phyloP scores from a whole-genome alignment of 495 filamentous ascomycete genomes.

The Trichoderma orchidacearum region DNA sequence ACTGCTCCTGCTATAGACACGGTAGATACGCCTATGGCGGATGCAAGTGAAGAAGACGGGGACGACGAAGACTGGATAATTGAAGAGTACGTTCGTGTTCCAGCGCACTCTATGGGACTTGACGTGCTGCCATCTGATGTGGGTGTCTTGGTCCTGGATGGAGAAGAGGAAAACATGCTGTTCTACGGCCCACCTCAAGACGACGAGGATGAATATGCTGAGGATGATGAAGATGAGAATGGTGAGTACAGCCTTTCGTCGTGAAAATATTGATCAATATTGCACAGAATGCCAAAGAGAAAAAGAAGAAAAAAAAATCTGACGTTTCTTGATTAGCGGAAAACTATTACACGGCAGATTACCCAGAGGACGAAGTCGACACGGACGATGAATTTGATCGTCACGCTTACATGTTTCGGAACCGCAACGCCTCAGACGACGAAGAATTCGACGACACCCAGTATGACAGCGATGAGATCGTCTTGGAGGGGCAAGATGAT shows the following conservation, averaged over 20 bases:
- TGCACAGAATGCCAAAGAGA: not conserved
- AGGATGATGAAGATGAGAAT: conserved; percentile 44
- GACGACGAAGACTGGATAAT: conserved; percentile 37
- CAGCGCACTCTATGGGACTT: conserved; percentile 27
- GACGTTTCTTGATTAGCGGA: conserved; percentile 24
- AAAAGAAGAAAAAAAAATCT: conserved; percentile 2
- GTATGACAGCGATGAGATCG: conserved; percentile 12
- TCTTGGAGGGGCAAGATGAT: conserved; percentile 2
- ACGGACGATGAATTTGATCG: conserved; percentile 36
- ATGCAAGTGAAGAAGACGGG: conserved; percentile 13
- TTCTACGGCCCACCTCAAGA: conserved; percentile 34
- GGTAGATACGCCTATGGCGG: conserved; percentile 15
- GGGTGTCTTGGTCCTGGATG: conserved; percentile 37
- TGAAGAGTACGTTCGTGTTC: conserved; percentile 39
- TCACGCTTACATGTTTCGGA: conserved; percentile 30
- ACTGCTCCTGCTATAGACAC: conserved; percentile 7
- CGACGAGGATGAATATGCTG: conserved; percentile 29
- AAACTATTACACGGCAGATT: conserved; percentile 39
- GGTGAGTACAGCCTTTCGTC: conserved; percentile 23
- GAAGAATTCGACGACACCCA: conserved; percentile 28
- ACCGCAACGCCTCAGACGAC: conserved; percentile 28
- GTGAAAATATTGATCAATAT: not conserved
- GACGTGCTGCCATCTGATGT: conserved; percentile 23
- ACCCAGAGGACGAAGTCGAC: conserved; percentile 42
- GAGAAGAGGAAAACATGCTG: conserved; percentile 34